Conservation (phyloP, 305 asterid species). For the Plantago lanceolata region DNA sequence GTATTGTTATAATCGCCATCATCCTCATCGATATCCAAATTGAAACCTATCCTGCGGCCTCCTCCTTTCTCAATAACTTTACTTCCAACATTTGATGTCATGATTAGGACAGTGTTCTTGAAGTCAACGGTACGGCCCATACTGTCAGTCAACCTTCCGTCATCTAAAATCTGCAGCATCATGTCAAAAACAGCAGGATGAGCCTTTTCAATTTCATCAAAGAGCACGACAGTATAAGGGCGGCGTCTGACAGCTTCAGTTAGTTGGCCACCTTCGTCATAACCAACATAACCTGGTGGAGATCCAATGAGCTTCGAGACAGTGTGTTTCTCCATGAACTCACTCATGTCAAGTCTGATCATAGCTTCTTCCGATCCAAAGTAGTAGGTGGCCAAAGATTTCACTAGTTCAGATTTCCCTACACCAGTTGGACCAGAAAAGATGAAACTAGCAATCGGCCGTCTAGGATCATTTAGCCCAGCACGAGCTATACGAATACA, state of each 20-base stretch:
- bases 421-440: conserved; percentile 98
- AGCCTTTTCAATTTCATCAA: conserved; percentile 91
- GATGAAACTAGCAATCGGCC: conserved; percentile 97
- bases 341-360: conserved; percentile 99
- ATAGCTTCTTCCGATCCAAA: conserved; percentile 97
- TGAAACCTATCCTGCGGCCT: conserved; percentile 84
- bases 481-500: conserved; percentile 98
- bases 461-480: conserved; percentile 90
- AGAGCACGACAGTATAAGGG: conserved; percentile 86
- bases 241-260: conserved; percentile 97
- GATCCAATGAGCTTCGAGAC: conserved; percentile 95
- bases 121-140: conserved; percentile 95
- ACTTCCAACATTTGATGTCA: conserved; percentile 96
- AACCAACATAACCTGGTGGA: conserved; percentile 96
- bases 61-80: conserved; percentile 94
- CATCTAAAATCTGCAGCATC: conserved; percentile 99
- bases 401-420: conserved; percentile 93
- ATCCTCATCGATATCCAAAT: conserved; percentile 73
- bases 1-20: conserved; percentile 84
- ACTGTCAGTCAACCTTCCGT: conserved; percentile 93
- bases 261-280: conserved; percentile 95
- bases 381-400: conserved; percentile 87
- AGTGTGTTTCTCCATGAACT: conserved; percentile 97
- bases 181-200: conserved; percentile 94
- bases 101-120: conserved; percentile 90